phyloP scores from a whole-genome alignment of 768 basidiomycete species.

The Russula virescens region DNA sequence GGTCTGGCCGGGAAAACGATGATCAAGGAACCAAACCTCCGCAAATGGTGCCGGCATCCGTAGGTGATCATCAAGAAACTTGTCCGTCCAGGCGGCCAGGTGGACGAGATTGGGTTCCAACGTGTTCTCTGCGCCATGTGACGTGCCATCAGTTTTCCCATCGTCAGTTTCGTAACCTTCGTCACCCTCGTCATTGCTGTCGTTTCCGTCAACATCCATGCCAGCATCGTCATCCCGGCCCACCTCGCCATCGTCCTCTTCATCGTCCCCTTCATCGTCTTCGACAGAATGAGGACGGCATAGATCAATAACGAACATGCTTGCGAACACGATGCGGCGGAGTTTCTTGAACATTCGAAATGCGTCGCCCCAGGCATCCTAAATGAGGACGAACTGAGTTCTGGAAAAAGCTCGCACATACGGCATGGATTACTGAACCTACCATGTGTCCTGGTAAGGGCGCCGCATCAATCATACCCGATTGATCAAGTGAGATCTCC shows the following conservation, averaged over 20 bases:
- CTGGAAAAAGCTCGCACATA: background rate
- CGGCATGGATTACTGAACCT: background rate
- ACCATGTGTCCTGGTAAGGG: slow-evolving; percentile 12
- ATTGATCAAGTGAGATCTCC: slow-evolving; percentile 17
- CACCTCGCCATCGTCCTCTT: background rate
- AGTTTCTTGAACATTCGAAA: slow-evolving; percentile 15
- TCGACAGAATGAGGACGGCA: background rate
- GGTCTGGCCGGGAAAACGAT: background rate
- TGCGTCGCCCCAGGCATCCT: slow-evolving; percentile 15
- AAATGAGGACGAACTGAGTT: background rate
- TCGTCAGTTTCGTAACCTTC: slow-evolving; percentile 5
- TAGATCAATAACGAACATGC: slow-evolving; percentile 17
- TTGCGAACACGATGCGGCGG: slow-evolving; percentile 14
- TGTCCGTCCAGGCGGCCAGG: slow-evolving; percentile 19
- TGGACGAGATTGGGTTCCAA: slow-evolving; percentile 6
- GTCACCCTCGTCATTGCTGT: background rate
- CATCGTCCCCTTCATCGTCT: background rate
- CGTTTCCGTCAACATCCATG: slow-evolving; percentile 19
- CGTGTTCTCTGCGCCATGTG: background rate
- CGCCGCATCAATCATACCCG: background rate
- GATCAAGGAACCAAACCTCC: slow-evolving; percentile 21
- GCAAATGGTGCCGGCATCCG: slow-evolving; percentile 14
- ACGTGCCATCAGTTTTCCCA: background rate
- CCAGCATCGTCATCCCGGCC: background rate
- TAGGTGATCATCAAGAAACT: slow-evolving; percentile 19